These are phyloP conservation scores for Rhodamnia argentea DNA, from an alignment of 345 rosid species.

Conservation along the genomic window DNA sequence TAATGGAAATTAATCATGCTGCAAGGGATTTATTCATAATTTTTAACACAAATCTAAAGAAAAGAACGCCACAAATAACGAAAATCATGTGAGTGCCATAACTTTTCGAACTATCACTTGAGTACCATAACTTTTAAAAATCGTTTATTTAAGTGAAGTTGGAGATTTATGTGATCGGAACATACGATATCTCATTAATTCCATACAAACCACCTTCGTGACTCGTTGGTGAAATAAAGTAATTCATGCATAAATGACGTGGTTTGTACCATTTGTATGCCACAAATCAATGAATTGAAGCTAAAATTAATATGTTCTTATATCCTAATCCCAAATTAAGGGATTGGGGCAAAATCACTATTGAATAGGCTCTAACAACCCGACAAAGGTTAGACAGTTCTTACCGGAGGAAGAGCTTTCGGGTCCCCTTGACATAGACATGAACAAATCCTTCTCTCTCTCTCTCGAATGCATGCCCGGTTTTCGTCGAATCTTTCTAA, in stretches of 20 bases:
- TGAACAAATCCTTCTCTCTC: too few species aligned
- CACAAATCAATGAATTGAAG: not conserved
- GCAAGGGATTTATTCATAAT: not conserved
- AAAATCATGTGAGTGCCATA: not conserved
- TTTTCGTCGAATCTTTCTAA: too few species aligned
- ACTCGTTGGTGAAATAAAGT: not conserved
- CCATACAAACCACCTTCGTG: not conserved
- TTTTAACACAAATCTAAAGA: not conserved
- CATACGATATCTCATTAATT: not conserved
- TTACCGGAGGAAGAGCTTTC: too few species aligned
- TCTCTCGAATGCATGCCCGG: too few species aligned
- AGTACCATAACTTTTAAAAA: not conserved
- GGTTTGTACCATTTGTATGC: not conserved
- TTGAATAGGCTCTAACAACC: too few species aligned
- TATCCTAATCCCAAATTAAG: too few species aligned
- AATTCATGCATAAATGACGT: not conserved
- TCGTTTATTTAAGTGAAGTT: not conserved
- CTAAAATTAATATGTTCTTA: too few species aligned
- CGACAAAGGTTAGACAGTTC: too few species aligned
- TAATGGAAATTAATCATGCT: not conserved
- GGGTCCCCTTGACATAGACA: too few species aligned
- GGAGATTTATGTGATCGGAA: accelerated
- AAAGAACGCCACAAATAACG: not conserved
- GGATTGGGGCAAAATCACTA: too few species aligned
- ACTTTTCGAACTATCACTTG: not conserved